Evolutionary conservation across 139 green algal species (phyloP).

Genomic region (Micractinium sp.): DNA sequence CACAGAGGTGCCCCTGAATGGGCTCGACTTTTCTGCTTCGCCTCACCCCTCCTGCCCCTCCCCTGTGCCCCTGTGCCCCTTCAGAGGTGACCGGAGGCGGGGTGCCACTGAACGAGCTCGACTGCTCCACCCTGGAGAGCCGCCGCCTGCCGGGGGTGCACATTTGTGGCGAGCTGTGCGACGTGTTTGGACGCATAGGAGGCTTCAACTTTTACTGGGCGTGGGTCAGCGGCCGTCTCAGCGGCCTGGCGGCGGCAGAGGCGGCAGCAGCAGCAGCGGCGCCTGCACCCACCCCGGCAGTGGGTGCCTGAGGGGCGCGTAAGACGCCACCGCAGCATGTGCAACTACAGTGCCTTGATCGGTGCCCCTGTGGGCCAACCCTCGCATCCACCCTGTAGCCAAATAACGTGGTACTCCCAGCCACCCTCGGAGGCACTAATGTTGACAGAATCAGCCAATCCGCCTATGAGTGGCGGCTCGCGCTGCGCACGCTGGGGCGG

Average conservation of each 20-base stretch:
- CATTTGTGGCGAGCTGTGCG: constrained; percentile 88
- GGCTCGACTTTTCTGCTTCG: too few species aligned
- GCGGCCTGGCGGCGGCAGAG: constrained; percentile 67
- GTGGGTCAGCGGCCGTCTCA: constrained; percentile 79
- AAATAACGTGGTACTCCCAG: too few species aligned
- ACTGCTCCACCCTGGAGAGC: constrained; percentile 78
- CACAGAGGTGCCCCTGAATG: too few species aligned
- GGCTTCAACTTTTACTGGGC: constrained; percentile 96
- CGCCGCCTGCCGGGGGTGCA: constrained; percentile 63
- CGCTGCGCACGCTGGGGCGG: too few species aligned
- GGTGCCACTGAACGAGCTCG: constrained; percentile 77
- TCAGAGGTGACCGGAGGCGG: constrained; percentile 79
- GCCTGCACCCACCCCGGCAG: background rate
- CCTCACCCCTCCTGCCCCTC: too few species aligned
- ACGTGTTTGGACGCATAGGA: constrained; percentile 91
- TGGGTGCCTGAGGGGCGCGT: background rate
- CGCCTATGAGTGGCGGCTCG: too few species aligned
- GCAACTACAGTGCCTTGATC: too few species aligned
- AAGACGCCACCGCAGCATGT: too few species aligned
- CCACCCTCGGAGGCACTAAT: too few species aligned
- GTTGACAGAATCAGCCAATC: too few species aligned
- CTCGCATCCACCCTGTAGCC: too few species aligned
- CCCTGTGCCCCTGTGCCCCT: background rate
- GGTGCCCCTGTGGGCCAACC: too few species aligned
- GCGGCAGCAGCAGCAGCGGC: background rate